Conservation (phyloP, 805 yeast species). For the Pichia cabralensis region DNA sequence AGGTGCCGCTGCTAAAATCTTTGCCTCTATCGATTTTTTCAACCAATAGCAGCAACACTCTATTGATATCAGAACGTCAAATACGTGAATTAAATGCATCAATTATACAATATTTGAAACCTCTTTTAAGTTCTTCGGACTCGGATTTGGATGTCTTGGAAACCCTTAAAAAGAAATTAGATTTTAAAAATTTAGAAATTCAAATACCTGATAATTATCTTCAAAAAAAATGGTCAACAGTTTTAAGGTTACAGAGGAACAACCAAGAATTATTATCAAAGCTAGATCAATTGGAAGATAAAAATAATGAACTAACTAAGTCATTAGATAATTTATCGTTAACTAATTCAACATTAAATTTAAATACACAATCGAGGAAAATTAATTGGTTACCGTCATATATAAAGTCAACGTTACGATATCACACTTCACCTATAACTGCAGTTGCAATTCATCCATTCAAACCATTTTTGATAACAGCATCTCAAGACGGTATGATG, state of each 20-base stretch:
- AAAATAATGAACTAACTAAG: constrained; percentile 14
- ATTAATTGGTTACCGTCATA: constrained; percentile 56
- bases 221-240: constrained; percentile 83
- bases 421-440: constrained; percentile 53
- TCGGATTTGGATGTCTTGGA: too few species aligned
- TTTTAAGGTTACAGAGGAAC: constrained; percentile 65
- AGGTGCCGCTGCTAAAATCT: constrained; percentile 1
- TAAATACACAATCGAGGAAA: constrained; percentile 13
- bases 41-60: constrained; percentile 2
- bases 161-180: too few species aligned
- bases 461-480: constrained; percentile 55
- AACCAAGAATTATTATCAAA: constrained; percentile 63
- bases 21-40: constrained; percentile 1
- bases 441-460: constrained; percentile 64
- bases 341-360: neutral
- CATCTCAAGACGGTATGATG: constrained; percentile 63
- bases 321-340: constrained; percentile 7
- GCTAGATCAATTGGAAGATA: constrained; percentile 37
- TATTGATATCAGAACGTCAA: constrained; percentile 26
- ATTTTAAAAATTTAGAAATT: neutral
- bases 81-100: constrained; percentile 28
- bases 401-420: constrained; percentile 34
- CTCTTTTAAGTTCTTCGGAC: too few species aligned
- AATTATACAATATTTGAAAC: constrained; percentile 24
- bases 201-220: constrained; percentile 27